phyloP scores from a whole-genome alignment of 352 stramenopile genomes.

The Globisporangium perplexum region DNA sequence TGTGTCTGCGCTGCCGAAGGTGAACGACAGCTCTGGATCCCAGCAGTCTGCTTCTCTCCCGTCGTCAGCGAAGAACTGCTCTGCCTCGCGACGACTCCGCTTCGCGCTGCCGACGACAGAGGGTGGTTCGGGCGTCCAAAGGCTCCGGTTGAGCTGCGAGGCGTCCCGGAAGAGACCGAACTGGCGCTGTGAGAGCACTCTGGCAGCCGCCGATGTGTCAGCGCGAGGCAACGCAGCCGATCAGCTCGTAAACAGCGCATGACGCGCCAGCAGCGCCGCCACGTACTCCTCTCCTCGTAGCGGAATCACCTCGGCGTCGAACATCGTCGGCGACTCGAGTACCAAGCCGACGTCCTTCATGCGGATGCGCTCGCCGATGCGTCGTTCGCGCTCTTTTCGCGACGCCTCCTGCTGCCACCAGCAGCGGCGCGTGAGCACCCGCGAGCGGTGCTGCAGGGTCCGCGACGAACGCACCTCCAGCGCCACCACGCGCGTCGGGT shows the following conservation, averaged over 20 bases:
- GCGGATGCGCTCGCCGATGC: conserved; percentile 50
- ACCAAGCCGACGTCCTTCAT: conserved; percentile 47
- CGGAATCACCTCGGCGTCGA: conserved; percentile 27
- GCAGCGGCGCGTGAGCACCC: background rate
- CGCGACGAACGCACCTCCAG: conserved; percentile 8
- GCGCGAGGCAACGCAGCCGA: no score
- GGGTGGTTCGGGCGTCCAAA: conserved; percentile 9
- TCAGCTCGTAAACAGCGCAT: no score
- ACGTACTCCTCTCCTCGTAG: conserved; percentile 32
- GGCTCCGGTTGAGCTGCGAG: background rate
- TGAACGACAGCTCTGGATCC: background rate
- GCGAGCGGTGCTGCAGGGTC: background rate
- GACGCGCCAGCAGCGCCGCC: background rate
- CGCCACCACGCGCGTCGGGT: conserved; percentile 26
- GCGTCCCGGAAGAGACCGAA: conserved; percentile 10
- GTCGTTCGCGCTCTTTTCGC: conserved; percentile 3
- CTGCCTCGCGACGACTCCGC: background rate
- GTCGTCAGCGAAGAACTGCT: background rate
- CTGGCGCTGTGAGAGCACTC: conserved; percentile 10
- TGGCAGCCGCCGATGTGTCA: background rate
- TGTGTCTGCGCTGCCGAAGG: background rate
- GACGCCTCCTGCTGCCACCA: background rate
- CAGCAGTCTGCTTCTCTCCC: background rate
- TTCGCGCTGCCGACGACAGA: background rate
- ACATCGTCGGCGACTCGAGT: conserved; percentile 23